A percentile compares a stretch with the other conserved stretches of the same genome.
Conservation (phyloP, 768 basidiomycete species). For the Kockovaella imperatae region DNA sequence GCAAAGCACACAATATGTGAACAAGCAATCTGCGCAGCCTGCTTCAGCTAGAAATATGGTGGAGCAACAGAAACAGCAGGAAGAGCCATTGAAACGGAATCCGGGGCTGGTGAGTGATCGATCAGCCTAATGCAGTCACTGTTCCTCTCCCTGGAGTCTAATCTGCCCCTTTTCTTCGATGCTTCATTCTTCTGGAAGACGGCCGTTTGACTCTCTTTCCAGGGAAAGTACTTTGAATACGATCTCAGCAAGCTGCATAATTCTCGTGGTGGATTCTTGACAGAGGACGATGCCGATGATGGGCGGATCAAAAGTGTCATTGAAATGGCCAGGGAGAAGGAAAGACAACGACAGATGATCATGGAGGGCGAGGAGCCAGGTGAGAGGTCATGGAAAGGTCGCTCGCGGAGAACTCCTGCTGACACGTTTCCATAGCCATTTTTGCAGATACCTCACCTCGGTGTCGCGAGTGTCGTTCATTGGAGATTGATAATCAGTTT, state of each 20-base stretch:
- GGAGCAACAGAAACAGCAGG: constrained; percentile 7
- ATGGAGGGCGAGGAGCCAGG: constrained; percentile 48
- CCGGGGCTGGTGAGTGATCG: constrained; percentile 36
- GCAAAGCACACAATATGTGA: constrained; percentile 11
- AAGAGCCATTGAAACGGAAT: constrained; percentile 35
- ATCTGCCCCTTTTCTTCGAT: not conserved
- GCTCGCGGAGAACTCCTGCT: not conserved
- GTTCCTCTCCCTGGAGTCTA: not conserved
- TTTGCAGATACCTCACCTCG: constrained; percentile 66
- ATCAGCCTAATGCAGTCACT: too few relatives aligned
- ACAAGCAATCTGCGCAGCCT: constrained; percentile 20
- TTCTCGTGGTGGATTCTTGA: constrained; percentile 87
- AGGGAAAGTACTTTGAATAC: constrained; percentile 91
- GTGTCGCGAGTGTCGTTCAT: constrained; percentile 75
- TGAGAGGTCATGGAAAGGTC: constrained; percentile 12
- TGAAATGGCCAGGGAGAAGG: constrained; percentile 65
- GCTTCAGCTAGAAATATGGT: constrained; percentile 18
- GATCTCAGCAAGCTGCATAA: constrained; percentile 95
- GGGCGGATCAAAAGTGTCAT: constrained; percentile 62
- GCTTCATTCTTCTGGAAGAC: too few relatives aligned
- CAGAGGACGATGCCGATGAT: constrained; percentile 65
- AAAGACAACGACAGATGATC: constrained; percentile 69
- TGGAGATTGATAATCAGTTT: constrained; percentile 78
- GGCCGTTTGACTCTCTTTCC: not conserved
- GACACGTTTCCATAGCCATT: constrained; percentile 58